Conservation (phyloP, 73 alveolate genomes). For the Symbiodinium pilosum region DNA sequence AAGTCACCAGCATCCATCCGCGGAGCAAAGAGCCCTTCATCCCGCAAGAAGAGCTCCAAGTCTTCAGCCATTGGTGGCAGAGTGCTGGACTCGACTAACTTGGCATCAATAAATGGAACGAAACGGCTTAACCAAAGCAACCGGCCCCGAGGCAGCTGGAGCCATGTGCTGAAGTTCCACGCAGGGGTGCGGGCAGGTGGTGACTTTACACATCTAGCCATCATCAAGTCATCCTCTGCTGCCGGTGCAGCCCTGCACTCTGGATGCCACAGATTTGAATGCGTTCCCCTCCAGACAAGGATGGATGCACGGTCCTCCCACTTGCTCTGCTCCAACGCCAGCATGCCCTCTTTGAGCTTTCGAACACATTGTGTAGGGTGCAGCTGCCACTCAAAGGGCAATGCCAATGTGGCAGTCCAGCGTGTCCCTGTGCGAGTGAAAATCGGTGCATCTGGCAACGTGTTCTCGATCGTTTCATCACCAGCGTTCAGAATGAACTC, state of each 20-base stretch:
- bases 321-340: slow-evolving; percentile 19
- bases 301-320: slow-evolving; percentile 41
- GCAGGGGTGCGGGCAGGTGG: not conserved
- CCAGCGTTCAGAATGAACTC: slow-evolving; percentile 65
- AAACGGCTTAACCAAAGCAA: slow-evolving; percentile 22
- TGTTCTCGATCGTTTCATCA: slow-evolving; percentile 58
- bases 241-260: slow-evolving; percentile 33
- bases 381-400: slow-evolving; percentile 88
- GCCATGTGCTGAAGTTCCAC: slow-evolving; percentile 82
- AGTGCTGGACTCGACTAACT: slow-evolving; percentile 14
- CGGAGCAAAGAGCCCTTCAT: slow-evolving; percentile 52
- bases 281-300: slow-evolving; percentile 71
- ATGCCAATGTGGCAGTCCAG: slow-evolving; percentile 57
- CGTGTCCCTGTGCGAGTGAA: slow-evolving; percentile 48
- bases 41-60: slow-evolving; percentile 45
- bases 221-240: not conserved
- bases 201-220: not conserved
- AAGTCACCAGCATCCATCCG: not conserved
- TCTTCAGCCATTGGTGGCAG: slow-evolving; percentile 13
- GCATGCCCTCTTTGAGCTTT: slow-evolving; percentile 62
- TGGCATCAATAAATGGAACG: slow-evolving; percentile 39
- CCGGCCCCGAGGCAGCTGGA: slow-evolving; percentile 86
- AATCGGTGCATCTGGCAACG: slow-evolving; percentile 26
- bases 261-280: slow-evolving; percentile 66
- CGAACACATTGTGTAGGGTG: slow-evolving; percentile 58